Base-by-base conservation (phyloP, 106 monocot genomes). In the Dendrobium officinale region DNA sequence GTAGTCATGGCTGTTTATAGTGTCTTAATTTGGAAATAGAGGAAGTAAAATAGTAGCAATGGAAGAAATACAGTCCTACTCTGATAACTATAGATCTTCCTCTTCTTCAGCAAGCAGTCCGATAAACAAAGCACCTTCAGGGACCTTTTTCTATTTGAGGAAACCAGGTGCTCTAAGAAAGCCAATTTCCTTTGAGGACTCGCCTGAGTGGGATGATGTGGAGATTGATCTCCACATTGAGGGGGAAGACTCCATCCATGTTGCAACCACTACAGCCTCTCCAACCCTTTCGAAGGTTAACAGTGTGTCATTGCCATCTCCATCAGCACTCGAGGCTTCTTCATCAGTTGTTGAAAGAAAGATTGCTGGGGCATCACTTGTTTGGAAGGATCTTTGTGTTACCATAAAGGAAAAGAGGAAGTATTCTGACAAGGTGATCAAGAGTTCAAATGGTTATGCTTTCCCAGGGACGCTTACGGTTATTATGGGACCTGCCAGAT, bases 71-170 rank as follows among this genome's bases (percentile, higher is more conserved):
- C 89, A 89, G 42, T 87, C 88, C 6, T 87, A 79, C 72, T 80
- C 86, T 5, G 98, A 93, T 77, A 88, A 89, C 51, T 99, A 99
- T 77, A 85, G 92, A 26, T 99, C 95, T 29, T 99, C 99, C 22
- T 95, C 92, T 18, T 99, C 99, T 75, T 99, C 99, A 9, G 92
- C 99, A 9, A 99, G 95, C 82, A 99, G 99, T 80, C 99, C 99
- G 4, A 81, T 82, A 11, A 85, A 84, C 42, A 86, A 89, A 77
- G 82, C 85, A 44, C 81, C 88, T 10, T 75, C 88, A 0, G 86
- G 86, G 16, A 78, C 86, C 77, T 92, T 90, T 81, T 95, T 88
- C 85, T 99, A 93, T 70, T 74, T 91, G 19, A 85, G 89, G 51
- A 95, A 91, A 79, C 95, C 95, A 0, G 95, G 95, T 72, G 76